phyloP scores from a whole-genome alignment of 2,329 filamentous ascomycete genomes.

The Phyllosticta citribraziliensis region DNA sequence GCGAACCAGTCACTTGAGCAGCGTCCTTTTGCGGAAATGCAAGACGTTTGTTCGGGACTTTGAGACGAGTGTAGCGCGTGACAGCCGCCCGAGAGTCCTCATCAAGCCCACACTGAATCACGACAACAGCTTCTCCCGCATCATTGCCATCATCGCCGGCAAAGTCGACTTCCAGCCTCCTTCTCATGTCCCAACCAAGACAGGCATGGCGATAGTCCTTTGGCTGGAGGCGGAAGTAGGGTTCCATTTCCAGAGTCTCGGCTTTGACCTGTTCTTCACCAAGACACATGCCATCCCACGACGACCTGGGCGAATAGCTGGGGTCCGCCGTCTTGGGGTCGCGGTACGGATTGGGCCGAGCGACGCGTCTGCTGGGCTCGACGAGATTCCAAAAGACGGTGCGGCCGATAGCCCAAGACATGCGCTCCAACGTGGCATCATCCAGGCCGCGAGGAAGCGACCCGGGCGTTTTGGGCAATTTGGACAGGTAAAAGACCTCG shows the following conservation, averaged over 20 bases:
- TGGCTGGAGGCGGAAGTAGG: constrained; percentile 62
- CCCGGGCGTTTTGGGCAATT: constrained; percentile 47
- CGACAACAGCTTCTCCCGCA: constrained; percentile 66
- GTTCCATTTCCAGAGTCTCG: constrained; percentile 75
- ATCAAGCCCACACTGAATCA: constrained; percentile 63
- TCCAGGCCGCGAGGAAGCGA: constrained; percentile 42
- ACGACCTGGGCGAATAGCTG: constrained; percentile 72
- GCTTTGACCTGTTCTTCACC: constrained; percentile 59
- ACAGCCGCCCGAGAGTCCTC: constrained; percentile 45
- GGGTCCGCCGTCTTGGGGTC: constrained; percentile 54
- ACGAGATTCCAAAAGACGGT: constrained; percentile 72
- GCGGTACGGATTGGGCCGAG: constrained; percentile 63
- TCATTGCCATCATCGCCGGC: constrained; percentile 66
- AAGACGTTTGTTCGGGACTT: constrained; percentile 23
- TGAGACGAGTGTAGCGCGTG: constrained; percentile 49
- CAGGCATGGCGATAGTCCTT: constrained; percentile 70
- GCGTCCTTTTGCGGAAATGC: neutral
- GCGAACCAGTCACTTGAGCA: constrained; percentile 25
- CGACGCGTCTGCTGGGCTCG: constrained; percentile 64
- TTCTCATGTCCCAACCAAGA: constrained; percentile 85
- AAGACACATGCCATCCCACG: constrained; percentile 62
- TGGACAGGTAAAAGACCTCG: constrained; percentile 76
- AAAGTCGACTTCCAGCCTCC: constrained; percentile 80
- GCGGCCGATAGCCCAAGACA: constrained; percentile 73
- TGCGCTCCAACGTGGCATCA: constrained; percentile 43